Percentiles rank a stretch among this genome's conserved stretches.
These are phyloP conservation scores for Moelleriella libera DNA, from an alignment of 2,329 filamentous ascomycete genomes.

Conservation along the genomic window DNA sequence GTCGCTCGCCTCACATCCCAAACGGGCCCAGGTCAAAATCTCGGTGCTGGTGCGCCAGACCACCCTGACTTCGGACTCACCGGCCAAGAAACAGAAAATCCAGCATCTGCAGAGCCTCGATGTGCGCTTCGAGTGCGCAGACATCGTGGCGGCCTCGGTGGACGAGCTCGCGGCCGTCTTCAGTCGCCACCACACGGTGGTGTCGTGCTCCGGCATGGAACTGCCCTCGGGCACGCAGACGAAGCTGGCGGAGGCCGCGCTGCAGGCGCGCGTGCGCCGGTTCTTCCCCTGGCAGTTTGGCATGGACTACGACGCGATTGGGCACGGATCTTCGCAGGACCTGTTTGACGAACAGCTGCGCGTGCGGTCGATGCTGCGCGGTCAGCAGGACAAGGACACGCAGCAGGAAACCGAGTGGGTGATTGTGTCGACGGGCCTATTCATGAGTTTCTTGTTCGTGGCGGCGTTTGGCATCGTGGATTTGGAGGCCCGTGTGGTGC, in stretches of 20 bases:
- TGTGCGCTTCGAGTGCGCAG: slow-evolving; percentile 27
- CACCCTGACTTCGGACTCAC: slow-evolving; percentile 23
- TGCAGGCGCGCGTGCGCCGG: slow-evolving; percentile 31
- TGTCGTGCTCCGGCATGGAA: slow-evolving; percentile 48
- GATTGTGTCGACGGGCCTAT: slow-evolving; percentile 55
- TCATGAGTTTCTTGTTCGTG: slow-evolving; percentile 57
- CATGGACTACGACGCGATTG: slow-evolving; percentile 55
- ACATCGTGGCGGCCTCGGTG: slow-evolving; percentile 23
- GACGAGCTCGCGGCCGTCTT: slow-evolving; percentile 28
- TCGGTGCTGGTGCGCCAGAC: slow-evolving; percentile 39
- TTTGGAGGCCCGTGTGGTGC: slow-evolving; percentile 22
- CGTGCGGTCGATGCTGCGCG: slow-evolving; percentile 24
- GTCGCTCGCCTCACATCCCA: slow-evolving; percentile 31
- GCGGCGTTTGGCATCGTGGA: slow-evolving; percentile 49
- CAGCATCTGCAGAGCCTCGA: slow-evolving; percentile 20
- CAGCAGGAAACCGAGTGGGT: slow-evolving; percentile 39
- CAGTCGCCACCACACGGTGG: slow-evolving; percentile 33
- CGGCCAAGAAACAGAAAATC: slow-evolving; percentile 19
- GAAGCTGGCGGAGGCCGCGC: slow-evolving; percentile 40
- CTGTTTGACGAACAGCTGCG: slow-evolving; percentile 55
- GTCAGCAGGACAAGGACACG: slow-evolving; percentile 20
- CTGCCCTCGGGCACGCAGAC: slow-evolving; percentile 38
- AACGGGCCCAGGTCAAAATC: slow-evolving; percentile 21
- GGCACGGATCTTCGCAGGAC: slow-evolving; percentile 42
- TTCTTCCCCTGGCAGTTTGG: slow-evolving; percentile 66